Percentiles rank a stretch among this genome's conserved stretches.
Conservation (phyloP, 805 yeast genomes). For the Candida vartiovaarae region DNA sequence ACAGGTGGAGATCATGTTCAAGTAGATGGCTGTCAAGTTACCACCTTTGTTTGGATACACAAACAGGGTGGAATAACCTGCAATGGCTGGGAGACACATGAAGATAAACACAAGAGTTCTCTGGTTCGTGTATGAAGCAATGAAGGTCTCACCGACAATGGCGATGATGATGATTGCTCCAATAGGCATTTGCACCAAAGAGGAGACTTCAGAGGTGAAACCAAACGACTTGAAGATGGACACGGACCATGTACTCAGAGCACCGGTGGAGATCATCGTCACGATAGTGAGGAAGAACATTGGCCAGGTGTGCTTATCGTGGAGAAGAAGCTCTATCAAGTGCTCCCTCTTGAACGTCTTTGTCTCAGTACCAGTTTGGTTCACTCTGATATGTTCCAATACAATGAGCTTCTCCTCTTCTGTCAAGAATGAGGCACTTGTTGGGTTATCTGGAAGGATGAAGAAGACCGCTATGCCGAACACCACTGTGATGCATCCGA, state of each 20-base stretch:
- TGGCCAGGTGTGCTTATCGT: constrained; percentile 40
- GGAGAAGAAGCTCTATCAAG: constrained; percentile 33
- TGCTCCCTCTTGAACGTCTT: constrained; percentile 33
- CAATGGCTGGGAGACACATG: constrained; percentile 41
- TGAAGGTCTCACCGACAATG: constrained; percentile 31
- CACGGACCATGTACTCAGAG: constrained; percentile 22
- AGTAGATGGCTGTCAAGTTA: constrained; percentile 38
- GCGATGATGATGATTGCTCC: constrained; percentile 39
- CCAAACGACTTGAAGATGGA: constrained; percentile 14
- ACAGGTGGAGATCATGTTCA: constrained; percentile 45
- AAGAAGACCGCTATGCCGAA: constrained; percentile 39
- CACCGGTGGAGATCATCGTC: constrained; percentile 42
- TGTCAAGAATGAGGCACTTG: constrained; percentile 25
- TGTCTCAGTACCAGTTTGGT: constrained; percentile 41
- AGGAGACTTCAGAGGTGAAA: constrained; percentile 26
- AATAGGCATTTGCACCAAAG: constrained; percentile 45
- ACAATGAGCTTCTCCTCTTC: constrained; percentile 32
- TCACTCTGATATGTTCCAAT: constrained; percentile 32
- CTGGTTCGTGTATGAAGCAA: constrained; percentile 28
- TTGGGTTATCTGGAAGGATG: constrained; percentile 42
- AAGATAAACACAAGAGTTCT: constrained; percentile 28
- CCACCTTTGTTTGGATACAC: constrained; percentile 28
- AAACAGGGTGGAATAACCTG: constrained; percentile 38
- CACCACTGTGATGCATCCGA: constrained; percentile 42
- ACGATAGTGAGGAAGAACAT: constrained; percentile 34